Base-by-base conservation (phyloP, 345 rosid genomes). In the Noccaea caerulescens region DNA sequence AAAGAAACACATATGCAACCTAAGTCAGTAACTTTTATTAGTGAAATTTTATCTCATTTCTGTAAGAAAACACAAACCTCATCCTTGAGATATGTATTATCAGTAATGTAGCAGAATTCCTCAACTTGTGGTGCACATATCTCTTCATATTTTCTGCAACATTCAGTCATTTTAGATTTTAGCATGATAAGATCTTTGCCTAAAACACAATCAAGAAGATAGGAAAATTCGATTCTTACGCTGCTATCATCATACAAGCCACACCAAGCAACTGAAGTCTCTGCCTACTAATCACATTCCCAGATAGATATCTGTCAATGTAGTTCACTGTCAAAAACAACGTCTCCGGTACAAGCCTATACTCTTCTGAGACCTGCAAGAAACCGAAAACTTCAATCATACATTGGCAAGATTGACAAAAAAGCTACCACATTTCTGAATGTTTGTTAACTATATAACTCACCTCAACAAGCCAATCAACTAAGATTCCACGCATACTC, bases 391-490 rank as follows among this genome's bases (percentile, higher is more conserved):
- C 3, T 8, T 23, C 7, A 4, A 1, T 47, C 3, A 56, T 33
- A 49, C 20, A 73, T 57, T 20, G 2, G 8, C 44, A 50, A 57
- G 3, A 20, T 1, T 27, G 8, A 65, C 43, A 6, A 3, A 46
- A 46, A 73, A 14, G 2, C 34, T 7, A 66, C 27, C 27, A 58
- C 6, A 27, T 51, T 18, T 9, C 7, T 3, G 2, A 72, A 33
- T 67, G 10, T 20, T 34, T 9, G 3, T 9, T 6, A 6, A 63
- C 30, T 47, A 3, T 10, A 55, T 7, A 55, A 73, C 11, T 78
- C 80, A 93, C 97, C 93, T 94, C 97, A 64, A 91, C 90, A 53
- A 94, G 97, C 99, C 99, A 94, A 80, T 94, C 99, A 61, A 94
- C 75, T 38, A 94, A 63, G 68, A 91, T 88, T 52, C 90, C 84